Base-by-base conservation (phyloP, 2,329 filamentous ascomycete genomes). In the Domatiomyces globalis region DNA sequence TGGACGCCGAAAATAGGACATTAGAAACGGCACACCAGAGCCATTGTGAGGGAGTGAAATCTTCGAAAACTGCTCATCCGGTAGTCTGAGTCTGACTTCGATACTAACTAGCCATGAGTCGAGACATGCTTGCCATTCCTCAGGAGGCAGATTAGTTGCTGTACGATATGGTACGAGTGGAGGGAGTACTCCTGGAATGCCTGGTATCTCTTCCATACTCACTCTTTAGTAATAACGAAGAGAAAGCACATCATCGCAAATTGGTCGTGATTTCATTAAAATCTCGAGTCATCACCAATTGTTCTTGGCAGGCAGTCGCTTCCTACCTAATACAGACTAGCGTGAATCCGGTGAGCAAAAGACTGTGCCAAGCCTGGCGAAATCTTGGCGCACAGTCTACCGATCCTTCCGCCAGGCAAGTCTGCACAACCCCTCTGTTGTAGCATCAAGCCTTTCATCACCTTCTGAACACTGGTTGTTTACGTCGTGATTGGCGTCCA, bases 81-180 rank as follows among this genome's bases (percentile, higher is more conserved):
- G 61, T 0, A 84, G 67, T 12, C 76, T 72, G 27, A 92, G 66
- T 56, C 88, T 78, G 2, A 81, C 75, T 49, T 81, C 74, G 5
- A 79, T 70, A 5, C 95, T 73, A 9, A 78, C 71, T 17, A 81
- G 70, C 87, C 87, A 95, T 36, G 86, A 82, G 56, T 84, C 78
- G 46, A 94, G 70, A 64, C 84, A 87, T 29, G 78, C 73, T 57
- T 83, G 75, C 88, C 88, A 95, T 67, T 95, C 86, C 48, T 75
- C 69, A 2, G 80, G 69, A 42, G 75, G 72, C 54, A 95, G 76
- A 58, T 77, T 76, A 58, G 77, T 76, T 71, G 87, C 80, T 51
- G 73, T 76, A 17, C 89, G 90, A 61, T 92, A 88, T 18, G 84
- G 78, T 52, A 84, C 87, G 67, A 95, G 75, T 33, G 81, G 76